Evolutionary conservation across 805 yeast genomes (phyloP), one percentile per base, ranked within the genome.

Genomic region (Ogataea nakhonphanomensis): DNA sequence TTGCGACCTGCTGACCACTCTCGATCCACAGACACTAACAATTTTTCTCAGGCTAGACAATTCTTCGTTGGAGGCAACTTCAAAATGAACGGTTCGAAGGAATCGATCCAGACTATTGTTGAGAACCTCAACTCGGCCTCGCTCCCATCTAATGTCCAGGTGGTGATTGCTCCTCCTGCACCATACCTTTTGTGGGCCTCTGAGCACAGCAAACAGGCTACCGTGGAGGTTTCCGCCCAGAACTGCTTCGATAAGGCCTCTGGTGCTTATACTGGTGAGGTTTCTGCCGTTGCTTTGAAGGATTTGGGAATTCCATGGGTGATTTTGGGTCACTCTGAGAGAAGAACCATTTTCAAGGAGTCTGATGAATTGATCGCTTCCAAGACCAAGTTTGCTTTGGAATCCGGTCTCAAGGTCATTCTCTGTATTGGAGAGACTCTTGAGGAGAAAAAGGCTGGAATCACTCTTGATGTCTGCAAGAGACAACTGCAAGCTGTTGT

Each of bases 51-150:
- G 59, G 51, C 64, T 43, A 58, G 66, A 57, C 59, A 59, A 45
- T 93, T 91, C 74, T 90, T 93, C 69, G 96, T 93, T 64, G 99
- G 99, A 59, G 99, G 99, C 63, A 93, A 93, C 89, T 91, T 93
- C 80, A 93, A 93, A 73, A 83, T 93, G 87, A 93, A 93, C 79
- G 99, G 99, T 65, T 73, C 95, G 64, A 82, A 81, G 71, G 78
- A 76, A 58, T 84, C 93, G 57, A 85, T 93, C 68, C 78, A 79
- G 66, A 70, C 78, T 55, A 90, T 93, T 63, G 83, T 91, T 49
- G 90, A 80, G 51, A 73, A 80, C 71, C 78, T 93, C 64, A 91
- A 91, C 78, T 64, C 69, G 39, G 84, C 95, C 52, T 73, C 78
- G 37, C 72, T 93, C 54, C 85, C 95, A 51, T 59, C 76, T 38